A percentile compares a stretch with the other conserved stretches of the same genome.
phyloP scores from a whole-genome alignment of 2,329 filamentous ascomycete species.

The Sporothrix luriei region DNA sequence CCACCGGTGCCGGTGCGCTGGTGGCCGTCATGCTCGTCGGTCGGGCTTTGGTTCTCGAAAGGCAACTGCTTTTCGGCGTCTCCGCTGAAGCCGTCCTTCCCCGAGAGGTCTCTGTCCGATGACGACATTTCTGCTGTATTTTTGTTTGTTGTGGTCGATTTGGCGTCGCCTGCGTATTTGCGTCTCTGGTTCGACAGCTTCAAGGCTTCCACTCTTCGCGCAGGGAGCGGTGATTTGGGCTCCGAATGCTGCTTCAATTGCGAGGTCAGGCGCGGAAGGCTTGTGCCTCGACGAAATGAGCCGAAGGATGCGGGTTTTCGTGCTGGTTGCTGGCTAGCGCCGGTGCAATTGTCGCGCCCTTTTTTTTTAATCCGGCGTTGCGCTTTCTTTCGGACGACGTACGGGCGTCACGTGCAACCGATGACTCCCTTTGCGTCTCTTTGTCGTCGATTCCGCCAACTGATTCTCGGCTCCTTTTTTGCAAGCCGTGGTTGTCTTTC shows the following conservation, averaged over 20 bases:
- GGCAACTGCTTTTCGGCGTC: slow-evolving; percentile 37
- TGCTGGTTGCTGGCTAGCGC: slow-evolving; percentile 27
- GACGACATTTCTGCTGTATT: slow-evolving; percentile 29
- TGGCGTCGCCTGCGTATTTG: background rate
- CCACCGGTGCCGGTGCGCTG: slow-evolving; percentile 33
- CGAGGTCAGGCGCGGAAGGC: background rate
- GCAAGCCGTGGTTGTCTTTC: background rate
- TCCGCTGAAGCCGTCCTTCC: slow-evolving; percentile 16
- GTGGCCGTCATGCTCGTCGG: background rate
- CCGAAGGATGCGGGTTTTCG: slow-evolving; percentile 12
- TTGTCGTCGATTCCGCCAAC: background rate
- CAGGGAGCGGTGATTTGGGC: background rate
- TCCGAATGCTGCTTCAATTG: background rate
- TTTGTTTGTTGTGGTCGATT: too few species aligned
- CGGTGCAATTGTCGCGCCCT: slow-evolving; percentile 24
- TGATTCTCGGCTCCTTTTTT: background rate
- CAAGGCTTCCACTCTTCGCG: too few species aligned
- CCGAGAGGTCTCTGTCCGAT: slow-evolving; percentile 26
- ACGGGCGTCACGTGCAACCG: slow-evolving; percentile 14
- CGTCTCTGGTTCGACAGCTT: background rate
- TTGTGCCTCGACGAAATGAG: background rate
- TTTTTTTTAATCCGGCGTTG: background rate
- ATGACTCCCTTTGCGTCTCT: background rate
- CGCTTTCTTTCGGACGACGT: slow-evolving; percentile 3
- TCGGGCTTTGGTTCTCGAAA: background rate